Evolutionary conservation across 768 basidiomycete genomes (phyloP), one percentile per base, ranked within the genome.

Genomic region (Pleurotus platypus): DNA sequence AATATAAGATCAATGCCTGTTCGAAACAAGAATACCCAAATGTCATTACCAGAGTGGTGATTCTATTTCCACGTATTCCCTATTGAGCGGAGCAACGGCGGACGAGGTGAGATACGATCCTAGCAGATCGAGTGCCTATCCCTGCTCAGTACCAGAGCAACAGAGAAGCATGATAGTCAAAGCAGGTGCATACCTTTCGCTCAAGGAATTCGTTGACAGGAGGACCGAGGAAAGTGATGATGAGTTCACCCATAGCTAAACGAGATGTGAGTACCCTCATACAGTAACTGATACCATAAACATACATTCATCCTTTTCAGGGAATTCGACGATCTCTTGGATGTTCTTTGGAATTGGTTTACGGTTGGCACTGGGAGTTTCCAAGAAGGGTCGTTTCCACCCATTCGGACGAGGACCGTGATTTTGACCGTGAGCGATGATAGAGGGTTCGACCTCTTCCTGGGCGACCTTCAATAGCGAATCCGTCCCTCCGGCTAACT

Each of bases 311-410:
- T 98, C 95, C 69, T 92, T 86, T 73, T 98, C 97, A 9, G 97
- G 96, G 66, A 99, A 99, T 65, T 95, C 92, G 15, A 98, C 85
- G 0, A 78, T 75, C 59, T 89, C 82, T 58, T 79, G 84, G 43
- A 76, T 69, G 3, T 85, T 81, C 37, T 76, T 66, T 22, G 67
- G 26, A 16, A 90, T 80, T 5, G 78, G 77, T 38, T 72, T 74
- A 20, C 85, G 75, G n/a, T 71, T 69, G 5, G 88, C 85, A 60
- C 90, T 94, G 8, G 83, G 62, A 0, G 94, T 94, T 74, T 98
- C 94, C 35, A 98, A 63, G 67, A 98, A 98, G 4, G 97, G 97
- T 16, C 96, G 85, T 61, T 90, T 92, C 95, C 96, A 99, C 6
- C 85, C 90, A 1, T 72, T 62, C 4, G 94, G 95, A 11, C 78